Evolutionary conservation across 192 early-diverging fungal genomes (phyloP), one percentile per base, ranked within the genome.

Genomic region (Lobosporangium transversale): DNA sequence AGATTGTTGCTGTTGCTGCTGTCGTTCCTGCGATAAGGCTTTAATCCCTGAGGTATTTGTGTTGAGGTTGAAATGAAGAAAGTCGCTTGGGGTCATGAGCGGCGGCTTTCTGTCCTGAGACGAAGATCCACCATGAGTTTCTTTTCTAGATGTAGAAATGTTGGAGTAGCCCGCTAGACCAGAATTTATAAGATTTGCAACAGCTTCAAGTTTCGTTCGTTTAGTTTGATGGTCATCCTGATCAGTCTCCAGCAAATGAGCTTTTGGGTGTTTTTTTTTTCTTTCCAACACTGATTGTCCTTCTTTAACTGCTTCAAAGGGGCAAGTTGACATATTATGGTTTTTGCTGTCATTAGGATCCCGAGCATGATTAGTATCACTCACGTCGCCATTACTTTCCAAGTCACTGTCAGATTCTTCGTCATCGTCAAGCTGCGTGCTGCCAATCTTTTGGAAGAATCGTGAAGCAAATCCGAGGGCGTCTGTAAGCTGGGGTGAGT

Each of bases 381-480:
- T n/a, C n/a, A n/a, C n/a, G n/a, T n/a, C n/a, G n/a, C n/a, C n/a
- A 37, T 21, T 51, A 17, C 3, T 21, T 8, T 31, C 50, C 7
- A 31, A 51, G 20, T 59, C 51, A 32, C 45, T 35, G 20, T 49
- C 47, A 23, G 44, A n/a, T 18, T 55, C 65, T 29, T 58, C 56
- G 0, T 69, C 67, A 18, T 74, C 70, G 29, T 74, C 70, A 42
- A 62, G 40, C 4, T 58, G 56, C 4, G 58, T 30, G 35, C 50
- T 62, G 30, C 73, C 73, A 56, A 76, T 76, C 54, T 76, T 63
- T 27, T 76, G 64, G 47, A 76, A 76, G 59, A 76, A 66, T 44
- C 58, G 61, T 2, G 73, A 76, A 44, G 73, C 73, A 42, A 76
- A 76, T 26, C 73, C 60, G 44, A 76, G 30, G 14, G 73, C 51